These are phyloP conservation scores for Thielaviopsis musarum DNA, from an alignment of 2,329 filamentous ascomycete species.

Conservation along the genomic window DNA sequence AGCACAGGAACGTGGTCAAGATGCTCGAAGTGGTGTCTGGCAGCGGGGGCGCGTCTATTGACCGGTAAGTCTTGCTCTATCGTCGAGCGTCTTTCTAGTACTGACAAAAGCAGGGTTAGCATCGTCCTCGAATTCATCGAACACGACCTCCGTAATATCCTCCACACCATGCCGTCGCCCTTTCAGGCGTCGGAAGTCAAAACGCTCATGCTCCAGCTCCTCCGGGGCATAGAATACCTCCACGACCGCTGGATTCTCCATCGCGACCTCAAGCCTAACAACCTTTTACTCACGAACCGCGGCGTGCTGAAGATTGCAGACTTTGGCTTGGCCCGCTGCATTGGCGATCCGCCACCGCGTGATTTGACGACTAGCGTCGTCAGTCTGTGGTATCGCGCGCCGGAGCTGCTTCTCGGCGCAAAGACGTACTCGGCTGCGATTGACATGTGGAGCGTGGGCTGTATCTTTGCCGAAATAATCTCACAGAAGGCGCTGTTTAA, in stretches of 20 bases:
- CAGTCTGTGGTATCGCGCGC: constrained; percentile 90
- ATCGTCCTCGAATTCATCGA: constrained; percentile 96
- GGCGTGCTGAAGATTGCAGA: constrained; percentile 91
- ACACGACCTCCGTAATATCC: constrained; percentile 85
- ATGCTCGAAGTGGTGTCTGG: constrained; percentile 75
- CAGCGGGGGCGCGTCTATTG: constrained; percentile 34
- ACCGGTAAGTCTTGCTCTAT: constrained; percentile 27
- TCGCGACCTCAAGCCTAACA: constrained; percentile 85
- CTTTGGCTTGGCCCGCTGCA: constrained; percentile 93
- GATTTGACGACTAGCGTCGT: constrained; percentile 85
- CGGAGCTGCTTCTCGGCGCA: constrained; percentile 74
- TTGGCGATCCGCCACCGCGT: constrained; percentile 55
- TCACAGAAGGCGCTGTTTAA: constrained; percentile 69
- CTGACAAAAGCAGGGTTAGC: constrained; percentile 45
- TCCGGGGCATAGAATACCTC: constrained; percentile 65
- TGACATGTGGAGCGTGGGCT: constrained; percentile 94
- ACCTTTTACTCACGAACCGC: constrained; percentile 87
- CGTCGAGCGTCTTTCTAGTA: not conserved
- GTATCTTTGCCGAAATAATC: constrained; percentile 85
- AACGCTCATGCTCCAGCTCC: constrained; percentile 69
- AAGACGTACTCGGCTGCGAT: constrained; percentile 58
- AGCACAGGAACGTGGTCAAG: constrained; percentile 67
- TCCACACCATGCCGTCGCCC: constrained; percentile 85
- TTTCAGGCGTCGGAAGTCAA: constrained; percentile 90
- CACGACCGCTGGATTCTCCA: constrained; percentile 85